Conservation (phyloP, 306 rosid species). For the Sophora flavescens region DNA sequence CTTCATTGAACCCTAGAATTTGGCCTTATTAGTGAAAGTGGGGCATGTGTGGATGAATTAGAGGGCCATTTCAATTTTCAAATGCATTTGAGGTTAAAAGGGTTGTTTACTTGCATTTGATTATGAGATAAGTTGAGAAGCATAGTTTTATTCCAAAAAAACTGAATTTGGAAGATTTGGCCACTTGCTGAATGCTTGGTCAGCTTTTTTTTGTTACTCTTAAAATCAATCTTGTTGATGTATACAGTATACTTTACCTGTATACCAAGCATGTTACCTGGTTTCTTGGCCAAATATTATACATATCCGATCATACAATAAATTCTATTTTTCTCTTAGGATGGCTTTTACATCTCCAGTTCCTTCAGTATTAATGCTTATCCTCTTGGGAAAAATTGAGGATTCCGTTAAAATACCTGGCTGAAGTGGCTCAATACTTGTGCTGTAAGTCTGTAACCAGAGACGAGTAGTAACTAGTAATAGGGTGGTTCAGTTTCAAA, state of each 20-base stretch:
- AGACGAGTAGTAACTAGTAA: conserved; percentile 24
- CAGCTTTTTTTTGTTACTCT: not conserved
- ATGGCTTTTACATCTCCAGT: conserved; percentile 10
- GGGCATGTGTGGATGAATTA: conserved; percentile 25
- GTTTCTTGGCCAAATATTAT: conserved; percentile 2
- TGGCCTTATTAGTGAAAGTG: conserved; percentile 2
- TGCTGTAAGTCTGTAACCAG: conserved; percentile 23
- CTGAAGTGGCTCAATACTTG: conserved; percentile 20
- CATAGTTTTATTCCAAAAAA: not conserved
- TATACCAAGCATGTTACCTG: conserved; percentile 25
- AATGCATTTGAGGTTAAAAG: conserved; percentile 41
- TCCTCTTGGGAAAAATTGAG: conserved; percentile 27
- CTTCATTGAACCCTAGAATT: not conserved
- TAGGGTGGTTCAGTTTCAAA: conserved; percentile 40
- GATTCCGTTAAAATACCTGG: conserved; percentile 18
- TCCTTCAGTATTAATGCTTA: conserved; percentile 27
- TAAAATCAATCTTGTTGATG: not conserved
- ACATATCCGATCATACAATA: conserved; percentile 17
- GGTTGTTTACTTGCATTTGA: conserved; percentile 27
- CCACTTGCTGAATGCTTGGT: conserved; percentile 40
- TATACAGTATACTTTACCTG: not conserved
- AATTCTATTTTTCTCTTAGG: not conserved
- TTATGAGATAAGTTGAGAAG: conserved; percentile 18
- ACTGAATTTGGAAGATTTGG: conserved; percentile 8
- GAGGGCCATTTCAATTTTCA: conserved; percentile 27